These are phyloP conservation scores for Neoarthrinium moseri DNA, from an alignment of 2,329 filamentous ascomycete genomes.

Conservation along the genomic window DNA sequence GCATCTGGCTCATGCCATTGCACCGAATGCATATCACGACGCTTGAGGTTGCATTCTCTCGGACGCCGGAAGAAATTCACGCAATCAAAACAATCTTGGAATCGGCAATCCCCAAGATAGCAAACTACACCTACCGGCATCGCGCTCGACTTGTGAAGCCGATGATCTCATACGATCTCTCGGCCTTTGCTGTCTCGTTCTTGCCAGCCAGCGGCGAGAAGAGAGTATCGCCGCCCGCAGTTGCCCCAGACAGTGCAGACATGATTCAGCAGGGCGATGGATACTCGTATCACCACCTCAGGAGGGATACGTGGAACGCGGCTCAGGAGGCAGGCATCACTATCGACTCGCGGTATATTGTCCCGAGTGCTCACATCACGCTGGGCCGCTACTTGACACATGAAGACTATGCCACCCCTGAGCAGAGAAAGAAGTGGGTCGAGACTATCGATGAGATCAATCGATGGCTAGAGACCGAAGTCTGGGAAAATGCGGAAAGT, in stretches of 20 bases:
- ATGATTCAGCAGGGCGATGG: constrained; percentile 51
- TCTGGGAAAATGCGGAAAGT: constrained; percentile 59
- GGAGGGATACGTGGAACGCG: constrained; percentile 70
- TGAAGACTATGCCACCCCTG: constrained; percentile 58
- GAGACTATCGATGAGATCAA: constrained; percentile 74
- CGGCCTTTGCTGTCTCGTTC: constrained; percentile 84
- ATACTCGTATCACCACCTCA: constrained; percentile 90
- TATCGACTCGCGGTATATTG: constrained; percentile 78
- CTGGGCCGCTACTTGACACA: constrained; percentile 76
- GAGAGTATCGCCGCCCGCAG: constrained; percentile 36
- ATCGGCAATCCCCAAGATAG: constrained; percentile 56
- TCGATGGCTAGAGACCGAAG: constrained; percentile 65
- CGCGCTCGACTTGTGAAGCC: constrained; percentile 79
- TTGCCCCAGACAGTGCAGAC: constrained; percentile 32
- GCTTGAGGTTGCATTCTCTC: constrained; percentile 81
- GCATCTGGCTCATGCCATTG: constrained; percentile 82
- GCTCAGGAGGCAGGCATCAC: constrained; percentile 62
- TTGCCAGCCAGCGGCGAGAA: constrained; percentile 72
- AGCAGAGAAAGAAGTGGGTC: constrained; percentile 64
- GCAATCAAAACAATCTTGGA: constrained; percentile 58
- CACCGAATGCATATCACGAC: constrained; percentile 80
- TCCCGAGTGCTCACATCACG: constrained; percentile 87
- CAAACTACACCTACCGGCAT: constrained; percentile 64
- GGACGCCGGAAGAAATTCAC: constrained; percentile 67
- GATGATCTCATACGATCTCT: constrained; percentile 77